A percentile compares a stretch with the other conserved stretches of the same genome.
Conservation (phyloP, 768 basidiomycete species). For the Daedalea quercina region DNA sequence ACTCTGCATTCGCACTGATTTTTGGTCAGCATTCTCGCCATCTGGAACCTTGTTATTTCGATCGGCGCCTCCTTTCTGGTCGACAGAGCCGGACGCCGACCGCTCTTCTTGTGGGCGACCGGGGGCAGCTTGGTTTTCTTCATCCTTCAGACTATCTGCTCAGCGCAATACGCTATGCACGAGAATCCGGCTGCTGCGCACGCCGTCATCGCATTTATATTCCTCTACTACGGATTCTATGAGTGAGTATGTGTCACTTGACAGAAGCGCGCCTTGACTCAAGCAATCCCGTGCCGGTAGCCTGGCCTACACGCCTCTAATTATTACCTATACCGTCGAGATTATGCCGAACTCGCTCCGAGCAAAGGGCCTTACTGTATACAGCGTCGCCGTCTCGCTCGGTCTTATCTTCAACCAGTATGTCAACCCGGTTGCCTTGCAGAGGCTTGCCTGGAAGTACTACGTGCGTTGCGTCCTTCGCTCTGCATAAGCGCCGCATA, state of each 20-base stretch:
- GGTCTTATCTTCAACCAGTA: slow-evolving; percentile 41
- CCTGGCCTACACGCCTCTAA: slow-evolving; percentile 25
- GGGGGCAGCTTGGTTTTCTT: slow-evolving; percentile 33
- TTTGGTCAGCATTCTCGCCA: slow-evolving; percentile 13
- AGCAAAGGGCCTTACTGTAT: slow-evolving; percentile 40
- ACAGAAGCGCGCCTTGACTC: not conserved
- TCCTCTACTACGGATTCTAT: slow-evolving; percentile 35
- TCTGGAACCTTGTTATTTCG: slow-evolving; percentile 52
- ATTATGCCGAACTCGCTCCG: slow-evolving; percentile 42
- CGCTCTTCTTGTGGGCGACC: slow-evolving; percentile 42
- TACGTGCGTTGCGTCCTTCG: slow-evolving; percentile 21
- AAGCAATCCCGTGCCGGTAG: not conserved
- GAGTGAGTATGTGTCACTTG: slow-evolving; percentile 6
- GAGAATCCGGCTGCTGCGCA: slow-evolving; percentile 28
- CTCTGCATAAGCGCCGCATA: not conserved
- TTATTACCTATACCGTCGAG: slow-evolving; percentile 38
- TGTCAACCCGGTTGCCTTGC: slow-evolving; percentile 35
- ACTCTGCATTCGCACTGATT: not conserved
- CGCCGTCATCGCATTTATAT: slow-evolving; percentile 41
- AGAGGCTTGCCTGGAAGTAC: slow-evolving; percentile 37
- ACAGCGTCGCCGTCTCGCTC: slow-evolving; percentile 37
- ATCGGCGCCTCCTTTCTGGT: slow-evolving; percentile 40
- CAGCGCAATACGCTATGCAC: slow-evolving; percentile 23
- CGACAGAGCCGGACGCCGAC: slow-evolving; percentile 43
- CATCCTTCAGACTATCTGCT: slow-evolving; percentile 32